phyloP scores from a whole-genome alignment of 495 filamentous ascomycete species.

The Penicillium manginii region DNA sequence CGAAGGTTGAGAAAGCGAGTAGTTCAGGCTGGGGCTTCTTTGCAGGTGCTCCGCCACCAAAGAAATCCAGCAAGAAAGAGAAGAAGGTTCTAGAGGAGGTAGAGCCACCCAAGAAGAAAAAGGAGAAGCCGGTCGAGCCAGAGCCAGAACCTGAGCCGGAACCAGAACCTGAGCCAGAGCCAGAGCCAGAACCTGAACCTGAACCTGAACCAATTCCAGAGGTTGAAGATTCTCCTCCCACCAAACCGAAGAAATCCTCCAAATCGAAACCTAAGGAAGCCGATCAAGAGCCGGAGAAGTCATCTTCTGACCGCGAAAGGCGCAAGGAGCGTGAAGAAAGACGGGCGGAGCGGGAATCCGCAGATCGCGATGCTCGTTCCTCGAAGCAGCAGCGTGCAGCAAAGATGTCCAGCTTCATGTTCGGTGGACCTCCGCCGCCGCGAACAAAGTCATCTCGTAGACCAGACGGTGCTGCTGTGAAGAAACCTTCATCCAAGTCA shows the following conservation, averaged over 20 bases:
- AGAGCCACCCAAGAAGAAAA: conserved; percentile 15
- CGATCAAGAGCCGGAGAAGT: conserved; percentile 56
- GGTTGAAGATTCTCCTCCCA: conserved; percentile 27
- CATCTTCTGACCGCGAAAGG: conserved; percentile 59
- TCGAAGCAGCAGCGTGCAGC: conserved; percentile 51
- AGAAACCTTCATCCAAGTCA: conserved; percentile 29
- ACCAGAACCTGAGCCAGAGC: too few relatives aligned
- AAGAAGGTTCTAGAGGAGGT: conserved; percentile 35
- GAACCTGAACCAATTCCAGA: conserved; percentile 9
- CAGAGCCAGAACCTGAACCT: too few relatives aligned
- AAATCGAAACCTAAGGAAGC: conserved; percentile 43
- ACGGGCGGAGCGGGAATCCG: conserved; percentile 5
- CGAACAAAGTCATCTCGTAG: conserved; percentile 54
- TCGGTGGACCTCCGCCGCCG: conserved; percentile 51
- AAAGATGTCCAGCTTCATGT: conserved; percentile 56
- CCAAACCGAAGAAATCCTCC: conserved; percentile 57
- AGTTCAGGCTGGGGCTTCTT: conserved; percentile 63
- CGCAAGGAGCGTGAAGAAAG: conserved; percentile 50
- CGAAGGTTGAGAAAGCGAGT: conserved; percentile 55
- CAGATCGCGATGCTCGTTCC: conserved; percentile 37
- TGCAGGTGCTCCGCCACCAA: conserved; percentile 54
- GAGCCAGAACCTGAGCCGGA: too few relatives aligned
- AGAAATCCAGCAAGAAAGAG: conserved; percentile 52
- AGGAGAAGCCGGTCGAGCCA: too few relatives aligned
- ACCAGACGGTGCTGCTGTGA: conserved; percentile 13